These are phyloP conservation scores for Boletus vinaceobasis DNA, from an alignment of 768 basidiomycete genomes.

Conservation along the genomic window DNA sequence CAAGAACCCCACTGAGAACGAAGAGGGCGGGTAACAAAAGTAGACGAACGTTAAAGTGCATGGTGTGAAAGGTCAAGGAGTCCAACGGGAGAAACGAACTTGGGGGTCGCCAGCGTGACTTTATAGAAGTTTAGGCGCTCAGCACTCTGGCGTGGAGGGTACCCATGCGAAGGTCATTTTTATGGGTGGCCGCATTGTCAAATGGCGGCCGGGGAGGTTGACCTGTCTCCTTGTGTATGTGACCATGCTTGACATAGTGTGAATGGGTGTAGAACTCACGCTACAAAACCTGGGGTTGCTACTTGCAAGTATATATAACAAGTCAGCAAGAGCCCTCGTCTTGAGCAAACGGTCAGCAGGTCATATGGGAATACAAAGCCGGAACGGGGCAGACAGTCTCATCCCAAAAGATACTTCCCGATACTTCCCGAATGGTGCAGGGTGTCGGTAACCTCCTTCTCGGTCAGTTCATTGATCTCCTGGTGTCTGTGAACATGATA, in stretches of 20 bases:
- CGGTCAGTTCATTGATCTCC: background rate
- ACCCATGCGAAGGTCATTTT: background rate
- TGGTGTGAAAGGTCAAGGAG: background rate
- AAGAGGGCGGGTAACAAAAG: background rate
- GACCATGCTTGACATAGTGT: background rate
- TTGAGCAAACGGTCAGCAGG: background rate
- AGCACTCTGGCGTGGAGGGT: background rate
- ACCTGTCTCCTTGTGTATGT: background rate
- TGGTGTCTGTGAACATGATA: background rate
- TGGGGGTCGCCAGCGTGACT: background rate
- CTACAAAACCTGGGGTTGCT: no score
- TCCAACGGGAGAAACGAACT: background rate
- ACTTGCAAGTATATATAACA: background rate
- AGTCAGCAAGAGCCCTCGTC: background rate
- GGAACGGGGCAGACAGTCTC: background rate
- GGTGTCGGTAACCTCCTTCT: background rate
- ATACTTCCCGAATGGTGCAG: no score
- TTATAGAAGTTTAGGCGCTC: background rate
- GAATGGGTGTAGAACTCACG: background rate
- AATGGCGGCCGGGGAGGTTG: background rate
- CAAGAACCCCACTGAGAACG: background rate
- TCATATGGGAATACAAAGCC: background rate
- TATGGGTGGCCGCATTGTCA: background rate
- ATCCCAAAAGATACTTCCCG: no score
- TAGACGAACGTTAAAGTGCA: background rate